Conservation (phyloP, 805 yeast genomes). For the Myxozyma neglecta region DNA sequence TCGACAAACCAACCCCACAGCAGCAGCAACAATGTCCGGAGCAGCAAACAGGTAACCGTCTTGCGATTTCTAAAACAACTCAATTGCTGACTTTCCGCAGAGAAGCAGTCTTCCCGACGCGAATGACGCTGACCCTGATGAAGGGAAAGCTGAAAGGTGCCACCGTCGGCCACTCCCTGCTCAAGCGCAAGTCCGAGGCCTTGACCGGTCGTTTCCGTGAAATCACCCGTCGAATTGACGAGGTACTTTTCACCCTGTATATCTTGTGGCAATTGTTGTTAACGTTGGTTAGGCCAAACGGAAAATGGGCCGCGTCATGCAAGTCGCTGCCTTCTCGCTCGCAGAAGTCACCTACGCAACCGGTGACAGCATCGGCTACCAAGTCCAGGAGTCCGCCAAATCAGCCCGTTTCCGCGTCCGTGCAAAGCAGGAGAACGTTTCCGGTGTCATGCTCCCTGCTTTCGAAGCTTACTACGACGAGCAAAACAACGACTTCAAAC, state of each 20-base stretch:
- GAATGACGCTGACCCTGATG: conserved; percentile 79
- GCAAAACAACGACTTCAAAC: conserved; percentile 79
- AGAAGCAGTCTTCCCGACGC: conserved; percentile 33
- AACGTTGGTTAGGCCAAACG: conserved; percentile 61
- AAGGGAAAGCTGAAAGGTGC: conserved; percentile 96
- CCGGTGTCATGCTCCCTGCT: conserved; percentile 92
- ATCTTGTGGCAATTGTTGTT: background rate
- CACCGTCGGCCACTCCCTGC: conserved; percentile 87
- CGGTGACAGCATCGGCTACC: conserved; percentile 92
- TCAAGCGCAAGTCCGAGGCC: conserved; percentile 96
- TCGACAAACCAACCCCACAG: too few species aligned
- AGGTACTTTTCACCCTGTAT: conserved; percentile 43
- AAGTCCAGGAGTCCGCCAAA: conserved; percentile 91
- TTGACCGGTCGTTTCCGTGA: conserved; percentile 94
- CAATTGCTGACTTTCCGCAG: background rate
- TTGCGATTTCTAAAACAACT: too few species aligned
- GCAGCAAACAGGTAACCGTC: conserved; percentile 33
- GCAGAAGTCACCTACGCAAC: conserved; percentile 98
- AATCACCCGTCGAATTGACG: conserved; percentile 89
- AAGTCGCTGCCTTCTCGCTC: conserved; percentile 93
- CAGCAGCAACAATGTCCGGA: conserved; percentile 20
- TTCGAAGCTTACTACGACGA: conserved; percentile 84
- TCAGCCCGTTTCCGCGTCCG: conserved; percentile 82
- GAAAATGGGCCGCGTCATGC: conserved; percentile 98
- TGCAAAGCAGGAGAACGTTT: conserved; percentile 92